Evolutionary conservation across 805 yeast species (phyloP), one percentile per base, ranked within the genome.

Genomic region (Candida nemodendra): DNA sequence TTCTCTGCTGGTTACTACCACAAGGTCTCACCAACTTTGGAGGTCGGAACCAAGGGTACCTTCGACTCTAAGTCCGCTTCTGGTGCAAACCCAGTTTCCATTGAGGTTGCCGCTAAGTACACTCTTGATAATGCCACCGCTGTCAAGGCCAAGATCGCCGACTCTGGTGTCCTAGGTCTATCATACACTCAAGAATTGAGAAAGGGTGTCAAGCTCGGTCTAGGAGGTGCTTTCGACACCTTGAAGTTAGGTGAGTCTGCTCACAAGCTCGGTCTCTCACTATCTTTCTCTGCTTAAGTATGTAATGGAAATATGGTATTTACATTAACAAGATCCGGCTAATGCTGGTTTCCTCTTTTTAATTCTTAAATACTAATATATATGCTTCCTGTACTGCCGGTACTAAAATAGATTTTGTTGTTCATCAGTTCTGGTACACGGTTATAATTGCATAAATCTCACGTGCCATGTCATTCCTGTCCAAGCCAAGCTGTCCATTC

Each of bases 31-130:
- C 86, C 95, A 52, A 69, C 73, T 56, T 87, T 91, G 56, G 96
- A 93, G 79, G 95, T 89, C 58, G 99, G 97, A 74, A 95, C 97
- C 61, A 90, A 86, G 78, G 96, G 96, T 59, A 81, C 93, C 53
- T 87, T 91, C 81, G 96, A 89, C 74, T 81, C 95, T 48, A 76
- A 79, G 67, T 64, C 78, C 32, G 66, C 84, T 34, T 78, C 89
- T 53, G 76, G 85, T 65, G 71, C 78, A 56, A 75, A 82, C 66
- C 82, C 79, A 61, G 96, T 90, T 57, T 87, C 84, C 61, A 81
- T 93, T 59, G 99, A 93, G 78, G 84, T 90, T 51, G 98, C 96
- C 57, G 80, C 96, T 67, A 91, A 88, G 79, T 91, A 91, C 80
- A 71, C 74, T 54, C 81, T 95, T 64, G 99, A 93, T 75, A 65